A percentile compares a stretch with the other conserved stretches of the same genome.
phyloP scores from a whole-genome alignment of 2,329 filamentous ascomycete species.

The Hypoxylon sp. region DNA sequence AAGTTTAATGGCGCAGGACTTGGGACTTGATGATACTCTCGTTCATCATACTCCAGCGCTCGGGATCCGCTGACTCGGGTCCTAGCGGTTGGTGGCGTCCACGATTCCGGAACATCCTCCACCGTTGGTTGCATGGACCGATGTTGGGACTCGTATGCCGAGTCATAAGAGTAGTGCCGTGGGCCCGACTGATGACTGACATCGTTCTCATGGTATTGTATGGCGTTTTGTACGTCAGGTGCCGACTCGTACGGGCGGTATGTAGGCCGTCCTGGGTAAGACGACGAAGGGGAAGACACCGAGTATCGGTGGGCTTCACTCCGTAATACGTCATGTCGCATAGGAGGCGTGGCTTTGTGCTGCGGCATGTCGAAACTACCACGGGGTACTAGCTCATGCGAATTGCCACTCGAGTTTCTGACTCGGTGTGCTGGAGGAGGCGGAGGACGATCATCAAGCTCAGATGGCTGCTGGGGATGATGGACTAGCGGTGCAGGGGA shows the following conservation, averaged over 20 bases:
- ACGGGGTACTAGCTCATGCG: conserved; percentile 59
- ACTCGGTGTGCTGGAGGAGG: conserved; percentile 69
- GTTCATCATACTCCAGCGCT: conserved; percentile 55
- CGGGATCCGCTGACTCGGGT: conserved; percentile 46
- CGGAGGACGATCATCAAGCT: conserved; percentile 63
- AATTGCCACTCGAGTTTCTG: conserved; percentile 60
- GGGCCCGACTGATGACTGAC: conserved; percentile 55
- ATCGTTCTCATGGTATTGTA: conserved; percentile 53
- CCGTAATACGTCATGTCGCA: conserved; percentile 71
- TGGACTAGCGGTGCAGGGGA: conserved; percentile 40
- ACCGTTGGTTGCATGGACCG: conserved; percentile 72
- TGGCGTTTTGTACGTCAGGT: conserved; percentile 54
- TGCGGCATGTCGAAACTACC: conserved; percentile 58
- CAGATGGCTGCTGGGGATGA: conserved; percentile 54
- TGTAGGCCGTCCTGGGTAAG: conserved; percentile 66
- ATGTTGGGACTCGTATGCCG: conserved; percentile 60
- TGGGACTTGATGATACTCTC: conserved; percentile 56
- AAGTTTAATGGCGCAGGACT: conserved; percentile 63
- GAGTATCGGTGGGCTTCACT: conserved; percentile 70
- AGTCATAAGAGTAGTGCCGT: conserved; percentile 66
- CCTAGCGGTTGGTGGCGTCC: conserved; percentile 52
- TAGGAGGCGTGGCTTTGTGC: conserved; percentile 60
- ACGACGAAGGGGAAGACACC: conserved; percentile 54
- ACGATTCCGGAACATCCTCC: conserved; percentile 72
- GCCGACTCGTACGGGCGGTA: conserved; percentile 67